phyloP scores from a whole-genome alignment of 805 yeast species.

The Vanderwaltozyma polyspora region DNA sequence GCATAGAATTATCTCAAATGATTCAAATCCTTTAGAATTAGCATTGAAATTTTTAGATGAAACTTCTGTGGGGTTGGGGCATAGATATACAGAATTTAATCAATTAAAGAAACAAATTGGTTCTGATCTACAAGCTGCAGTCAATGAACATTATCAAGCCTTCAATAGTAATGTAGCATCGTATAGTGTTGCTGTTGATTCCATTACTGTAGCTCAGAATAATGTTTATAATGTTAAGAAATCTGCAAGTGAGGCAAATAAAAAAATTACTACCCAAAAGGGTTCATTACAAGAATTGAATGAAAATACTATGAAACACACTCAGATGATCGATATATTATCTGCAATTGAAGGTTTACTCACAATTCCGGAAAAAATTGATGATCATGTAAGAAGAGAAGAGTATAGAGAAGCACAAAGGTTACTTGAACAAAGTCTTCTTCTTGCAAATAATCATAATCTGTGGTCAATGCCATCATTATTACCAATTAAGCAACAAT shows the following conservation, averaged over 20 bases:
- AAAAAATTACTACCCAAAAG: conserved; percentile 41
- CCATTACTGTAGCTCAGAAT: conserved; percentile 55
- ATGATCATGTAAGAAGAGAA: conserved; percentile 55
- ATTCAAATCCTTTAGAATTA: conserved; percentile 72
- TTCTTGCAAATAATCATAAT: conserved; percentile 38
- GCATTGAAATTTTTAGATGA: conserved; percentile 77
- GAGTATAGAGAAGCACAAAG: conserved; percentile 56
- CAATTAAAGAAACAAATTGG: conserved; percentile 48
- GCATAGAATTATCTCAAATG: conserved; percentile 38
- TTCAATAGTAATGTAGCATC: conserved; percentile 81
- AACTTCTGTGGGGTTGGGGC: conserved; percentile 85
- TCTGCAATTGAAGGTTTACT: conserved; percentile 54
- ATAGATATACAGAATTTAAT: conserved; percentile 54
- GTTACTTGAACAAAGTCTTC: conserved; percentile 36
- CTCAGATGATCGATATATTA: conserved; percentile 59
- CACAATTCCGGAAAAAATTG: conserved; percentile 50
- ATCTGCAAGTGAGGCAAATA: conserved; percentile 31
- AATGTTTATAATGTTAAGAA: conserved; percentile 39
- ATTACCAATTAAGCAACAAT: conserved; percentile 36
- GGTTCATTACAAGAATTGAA: conserved; percentile 55
- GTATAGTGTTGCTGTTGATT: conserved; percentile 57
- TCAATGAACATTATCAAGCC: conserved; percentile 70
- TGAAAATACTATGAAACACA: conserved; percentile 47
- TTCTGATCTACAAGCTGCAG: conserved; percentile 51
- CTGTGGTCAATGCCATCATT: conserved; percentile 51